Percentiles rank a stretch among this genome's conserved stretches.
These are phyloP conservation scores for Coemansia nantahalensis DNA, from an alignment of 192 early-diverging fungal genomes.

Conservation along the genomic window DNA sequence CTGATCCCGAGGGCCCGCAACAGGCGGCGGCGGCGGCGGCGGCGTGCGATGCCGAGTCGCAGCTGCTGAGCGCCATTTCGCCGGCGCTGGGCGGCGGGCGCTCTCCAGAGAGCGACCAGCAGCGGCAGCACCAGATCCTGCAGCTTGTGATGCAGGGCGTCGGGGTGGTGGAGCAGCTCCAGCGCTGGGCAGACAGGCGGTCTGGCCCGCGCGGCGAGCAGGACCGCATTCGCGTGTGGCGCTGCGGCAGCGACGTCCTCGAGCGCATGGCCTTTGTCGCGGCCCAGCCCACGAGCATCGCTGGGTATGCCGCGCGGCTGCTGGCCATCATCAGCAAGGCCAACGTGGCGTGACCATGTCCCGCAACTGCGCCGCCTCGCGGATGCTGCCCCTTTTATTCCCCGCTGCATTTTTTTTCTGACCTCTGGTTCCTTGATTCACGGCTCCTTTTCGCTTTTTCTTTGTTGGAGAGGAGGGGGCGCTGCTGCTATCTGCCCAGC, in stretches of 20 bases:
- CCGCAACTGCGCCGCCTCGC: no score
- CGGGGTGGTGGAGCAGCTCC: constrained; percentile 44
- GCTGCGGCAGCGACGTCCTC: constrained; percentile 31
- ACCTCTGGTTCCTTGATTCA: no score
- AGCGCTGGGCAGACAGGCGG: constrained; percentile 41
- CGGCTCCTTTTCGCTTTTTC: no score
- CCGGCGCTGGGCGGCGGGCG: constrained; percentile 12
- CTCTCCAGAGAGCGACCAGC: no score
- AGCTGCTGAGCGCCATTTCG: constrained; percentile 7
- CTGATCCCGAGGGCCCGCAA: no score
- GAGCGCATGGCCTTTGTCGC: constrained; percentile 44
- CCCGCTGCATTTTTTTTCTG: no score
- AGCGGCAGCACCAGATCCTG: constrained; percentile 19
- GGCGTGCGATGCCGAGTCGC: constrained; percentile 1
- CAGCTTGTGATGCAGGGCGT: constrained; percentile 38
- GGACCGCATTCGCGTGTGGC: constrained; percentile 34
- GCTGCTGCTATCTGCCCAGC: no score
- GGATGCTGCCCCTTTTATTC: no score
- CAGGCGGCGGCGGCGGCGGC: background rate
- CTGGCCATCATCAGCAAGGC: constrained; percentile 25
- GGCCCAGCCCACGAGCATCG: constrained; percentile 8
- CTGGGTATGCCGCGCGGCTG: constrained; percentile 26
- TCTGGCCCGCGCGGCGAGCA: constrained; percentile 19
- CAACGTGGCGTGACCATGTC: background rate
- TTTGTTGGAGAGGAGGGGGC: no score